phyloP scores from a whole-genome alignment of 371 early-diverging fungal genomes.

The Catenaria anguillulae region DNA sequence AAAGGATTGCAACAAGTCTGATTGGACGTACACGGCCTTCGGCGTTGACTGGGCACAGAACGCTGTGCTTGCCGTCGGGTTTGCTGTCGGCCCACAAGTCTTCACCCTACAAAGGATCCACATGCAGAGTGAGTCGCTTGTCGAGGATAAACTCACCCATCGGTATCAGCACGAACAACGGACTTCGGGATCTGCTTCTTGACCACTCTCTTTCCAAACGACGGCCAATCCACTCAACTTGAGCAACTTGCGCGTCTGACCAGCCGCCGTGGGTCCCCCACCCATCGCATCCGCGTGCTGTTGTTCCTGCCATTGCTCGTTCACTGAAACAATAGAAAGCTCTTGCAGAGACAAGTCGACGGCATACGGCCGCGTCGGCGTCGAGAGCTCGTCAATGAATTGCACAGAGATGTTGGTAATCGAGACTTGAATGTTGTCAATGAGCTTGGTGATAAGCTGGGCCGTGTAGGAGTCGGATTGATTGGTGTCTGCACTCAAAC shows the following conservation, averaged over 20 bases:
- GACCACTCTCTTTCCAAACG: slow-evolving; percentile 43
- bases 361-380: slow-evolving; percentile 64
- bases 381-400: slow-evolving; percentile 75
- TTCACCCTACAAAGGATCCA: no score
- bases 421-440: slow-evolving; percentile 89
- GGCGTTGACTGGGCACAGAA: no score
- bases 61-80: no score
- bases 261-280: no score
- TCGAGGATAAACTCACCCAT: no score
- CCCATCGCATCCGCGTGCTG: neutral
- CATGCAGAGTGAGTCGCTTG: no score
- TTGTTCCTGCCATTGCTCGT: slow-evolving; percentile 53
- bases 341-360: slow-evolving; percentile 81
- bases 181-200: no score
- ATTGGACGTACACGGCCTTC: no score
- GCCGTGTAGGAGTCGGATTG: slow-evolving; percentile 19
- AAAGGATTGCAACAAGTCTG: neutral
- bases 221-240: slow-evolving; percentile 63
- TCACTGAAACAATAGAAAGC: slow-evolving; percentile 82
- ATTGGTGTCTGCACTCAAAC: slow-evolving; percentile 14
- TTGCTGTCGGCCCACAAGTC: no score
- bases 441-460: slow-evolving; percentile 76
- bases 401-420: slow-evolving; percentile 90
- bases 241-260: slow-evolving; percentile 26
- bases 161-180: no score